Evolutionary conservation across 139 green algal species (phyloP), one percentile per base, ranked within the genome.

Genomic region (Parachlorella kessleri): DNA sequence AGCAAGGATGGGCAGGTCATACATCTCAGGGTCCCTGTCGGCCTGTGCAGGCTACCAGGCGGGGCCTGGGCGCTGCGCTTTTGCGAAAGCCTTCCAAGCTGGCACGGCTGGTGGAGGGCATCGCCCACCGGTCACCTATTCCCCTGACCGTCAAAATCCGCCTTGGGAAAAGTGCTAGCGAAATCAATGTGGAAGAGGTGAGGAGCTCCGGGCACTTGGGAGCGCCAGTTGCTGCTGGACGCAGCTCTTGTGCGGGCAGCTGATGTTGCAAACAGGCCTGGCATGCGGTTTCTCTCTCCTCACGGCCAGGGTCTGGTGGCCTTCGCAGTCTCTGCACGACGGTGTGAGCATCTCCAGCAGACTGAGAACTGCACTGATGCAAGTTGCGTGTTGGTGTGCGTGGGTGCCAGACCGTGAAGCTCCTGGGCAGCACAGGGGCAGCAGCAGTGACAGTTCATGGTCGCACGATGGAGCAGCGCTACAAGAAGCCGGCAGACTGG

Each of bases 101-200:
- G 55, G 90, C 88, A 33, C 84, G 87, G 59, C 83, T 98, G 76
- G 91, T 97, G 26, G 66, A 89, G 2, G 92, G 91, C 36, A 94
- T 97, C 8, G 92, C 84, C 10, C 68, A 71, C 8, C 84, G 79
- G 30, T 85, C 76, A 10, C 76, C 85, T 32, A 80, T 98, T 39
- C 95, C 95, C 10, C 78, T 98, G 4, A 97, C 93, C 0, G 92
- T 98, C 59, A 97, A 98, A 72, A 86, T 94, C 14, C 73, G 88
- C 2, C 79, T 68, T n/a, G 92, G 92, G 0, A 80, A 93, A 76
- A 88, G 70, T 40, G 87, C 89, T 7, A 81, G 75, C 64, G 90
- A 86, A 64, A 88, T 96, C 41, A 95, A 94, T 64, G 89, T 91
- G 23, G 53, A 87, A 5, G 66, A 85, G 59, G 86, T 95, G n/a